Conservation (phyloP, 2,329 filamentous ascomycete species). For the Ophiocordyceps robertsii region DNA sequence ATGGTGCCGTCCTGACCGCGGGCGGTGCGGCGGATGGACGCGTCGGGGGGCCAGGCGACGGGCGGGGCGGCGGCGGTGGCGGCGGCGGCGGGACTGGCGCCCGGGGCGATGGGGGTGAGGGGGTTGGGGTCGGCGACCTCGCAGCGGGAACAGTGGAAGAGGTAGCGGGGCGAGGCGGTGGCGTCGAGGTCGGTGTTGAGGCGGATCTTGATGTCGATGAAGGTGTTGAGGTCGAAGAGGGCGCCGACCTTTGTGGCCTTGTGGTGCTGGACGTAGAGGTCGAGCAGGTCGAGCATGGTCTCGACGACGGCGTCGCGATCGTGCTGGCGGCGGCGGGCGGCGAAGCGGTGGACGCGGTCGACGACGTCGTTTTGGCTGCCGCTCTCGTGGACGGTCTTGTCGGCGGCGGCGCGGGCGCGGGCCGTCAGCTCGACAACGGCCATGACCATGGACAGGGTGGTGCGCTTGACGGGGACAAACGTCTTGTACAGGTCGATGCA, state of each 20-base stretch:
- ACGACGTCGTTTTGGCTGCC: conserved; percentile 23
- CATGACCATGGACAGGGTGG: conserved; percentile 71
- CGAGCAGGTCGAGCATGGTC: conserved; percentile 78
- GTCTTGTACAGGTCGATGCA: conserved; percentile 87
- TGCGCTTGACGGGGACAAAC: conserved; percentile 82
- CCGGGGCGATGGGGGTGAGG: conserved; percentile 14
- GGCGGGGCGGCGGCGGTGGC: conserved; percentile 21
- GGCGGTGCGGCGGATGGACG: conserved; percentile 17
- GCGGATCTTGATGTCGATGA: conserved; percentile 76
- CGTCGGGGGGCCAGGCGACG: conserved; percentile 19
- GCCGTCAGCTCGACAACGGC: conserved; percentile 71
- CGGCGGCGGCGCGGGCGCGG: conserved; percentile 45
- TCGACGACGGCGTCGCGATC: conserved; percentile 45
- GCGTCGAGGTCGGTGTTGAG: conserved; percentile 70
- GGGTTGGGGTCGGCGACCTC: conserved; percentile 23
- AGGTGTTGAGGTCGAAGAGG: conserved; percentile 58
- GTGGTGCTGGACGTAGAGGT: conserved; percentile 80
- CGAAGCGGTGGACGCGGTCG: conserved; percentile 34
- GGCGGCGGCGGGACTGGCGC: conserved; percentile 10
- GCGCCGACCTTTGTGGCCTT: conserved; percentile 61
- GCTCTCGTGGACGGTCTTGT: conserved; percentile 27
- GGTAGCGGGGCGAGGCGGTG: conserved; percentile 47
- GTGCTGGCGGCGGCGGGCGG: conserved; percentile 31
- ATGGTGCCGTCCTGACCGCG: conserved; percentile 57
- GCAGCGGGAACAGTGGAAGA: conserved; percentile 43